Evolutionary conservation across 306 rosid genomes (phyloP).

Genomic region (Dalbergia cochinchinensis): DNA sequence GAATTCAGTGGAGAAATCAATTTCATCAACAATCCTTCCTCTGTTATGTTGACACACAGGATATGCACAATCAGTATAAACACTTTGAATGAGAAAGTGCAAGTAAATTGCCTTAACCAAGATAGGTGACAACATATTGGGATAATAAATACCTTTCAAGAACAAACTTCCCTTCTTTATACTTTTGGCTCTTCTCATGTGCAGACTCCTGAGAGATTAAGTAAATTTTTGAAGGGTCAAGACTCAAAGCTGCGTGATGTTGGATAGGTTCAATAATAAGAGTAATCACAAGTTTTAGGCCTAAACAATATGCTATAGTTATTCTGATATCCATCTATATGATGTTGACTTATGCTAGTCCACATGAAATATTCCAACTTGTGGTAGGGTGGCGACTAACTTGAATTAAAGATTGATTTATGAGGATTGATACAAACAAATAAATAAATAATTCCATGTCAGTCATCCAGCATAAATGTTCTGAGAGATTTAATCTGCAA

Average conservation of each 20-base stretch:
- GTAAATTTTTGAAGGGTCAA: constrained; percentile 7
- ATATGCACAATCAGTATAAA: constrained; percentile 36
- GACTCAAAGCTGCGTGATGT: background rate
- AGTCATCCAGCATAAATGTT: constrained; percentile 6
- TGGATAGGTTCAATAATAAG: background rate
- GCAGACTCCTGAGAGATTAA: constrained; percentile 70
- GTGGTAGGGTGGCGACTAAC: background rate
- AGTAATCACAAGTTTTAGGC: background rate
- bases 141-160: constrained; percentile 79
- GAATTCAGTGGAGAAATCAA: constrained; percentile 69
- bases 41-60: constrained; percentile 45
- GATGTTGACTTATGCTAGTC: background rate
- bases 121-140: background rate
- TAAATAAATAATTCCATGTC: background rate
- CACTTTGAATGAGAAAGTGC: background rate
- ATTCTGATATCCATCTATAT: background rate
- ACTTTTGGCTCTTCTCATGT: constrained; percentile 84
- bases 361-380: background rate
- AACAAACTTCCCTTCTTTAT: constrained; percentile 92
- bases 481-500: constrained; percentile 9
- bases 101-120: constrained; percentile 31
- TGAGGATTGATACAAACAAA: background rate
- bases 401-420: background rate
- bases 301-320: background rate
- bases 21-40: constrained; percentile 81